Percentiles rank a stretch among this genome's conserved stretches.
Evolutionary conservation across 495 filamentous ascomycete genomes (phyloP).

Genomic region (Lophiotrema nucula): DNA sequence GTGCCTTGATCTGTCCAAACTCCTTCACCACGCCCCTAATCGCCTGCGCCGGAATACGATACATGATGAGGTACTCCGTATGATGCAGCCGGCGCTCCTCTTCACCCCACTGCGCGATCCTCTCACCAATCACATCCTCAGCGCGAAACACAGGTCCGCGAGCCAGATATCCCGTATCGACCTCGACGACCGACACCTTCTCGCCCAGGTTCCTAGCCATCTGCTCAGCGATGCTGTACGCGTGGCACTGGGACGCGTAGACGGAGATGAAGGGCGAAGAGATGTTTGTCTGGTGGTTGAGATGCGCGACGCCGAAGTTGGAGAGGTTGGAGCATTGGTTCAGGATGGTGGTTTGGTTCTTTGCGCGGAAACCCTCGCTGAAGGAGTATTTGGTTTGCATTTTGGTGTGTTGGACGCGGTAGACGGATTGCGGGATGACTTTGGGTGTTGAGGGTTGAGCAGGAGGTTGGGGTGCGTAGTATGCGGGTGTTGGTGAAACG

Average conservation of each 20-base stretch:
- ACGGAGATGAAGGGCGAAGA: constrained; percentile 29
- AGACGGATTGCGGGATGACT: constrained; percentile 12
- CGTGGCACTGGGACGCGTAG: constrained; percentile 23
- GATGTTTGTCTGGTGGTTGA: constrained; percentile 24
- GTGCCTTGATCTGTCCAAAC: not conserved
- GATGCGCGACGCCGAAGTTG: constrained; percentile 24
- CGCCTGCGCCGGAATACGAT: constrained; percentile 20
- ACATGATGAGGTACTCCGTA: constrained; percentile 23
- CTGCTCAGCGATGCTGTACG: constrained; percentile 13
- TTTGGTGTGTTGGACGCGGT: constrained; percentile 3
- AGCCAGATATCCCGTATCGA: constrained; percentile 23
- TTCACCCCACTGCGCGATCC: not conserved
- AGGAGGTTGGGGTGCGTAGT: not conserved
- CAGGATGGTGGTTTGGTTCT: constrained; percentile 4
- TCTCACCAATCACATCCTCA: constrained; percentile 7
- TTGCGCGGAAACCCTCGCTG: constrained; percentile 2
- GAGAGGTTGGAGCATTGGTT: constrained; percentile 5
- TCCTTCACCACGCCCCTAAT: constrained; percentile 6
- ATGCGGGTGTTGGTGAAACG: too few relatives aligned
- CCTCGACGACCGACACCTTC: constrained; percentile 3
- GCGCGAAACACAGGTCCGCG: constrained; percentile 31
- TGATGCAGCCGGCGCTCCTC: too few relatives aligned
- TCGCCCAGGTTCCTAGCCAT: constrained; percentile 5
- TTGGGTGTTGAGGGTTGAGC: not conserved
- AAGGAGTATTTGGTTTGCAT: constrained; percentile 1